phyloP scores from a whole-genome alignment of 208 protist genomes.

The Leishmania martiniquensis region DNA sequence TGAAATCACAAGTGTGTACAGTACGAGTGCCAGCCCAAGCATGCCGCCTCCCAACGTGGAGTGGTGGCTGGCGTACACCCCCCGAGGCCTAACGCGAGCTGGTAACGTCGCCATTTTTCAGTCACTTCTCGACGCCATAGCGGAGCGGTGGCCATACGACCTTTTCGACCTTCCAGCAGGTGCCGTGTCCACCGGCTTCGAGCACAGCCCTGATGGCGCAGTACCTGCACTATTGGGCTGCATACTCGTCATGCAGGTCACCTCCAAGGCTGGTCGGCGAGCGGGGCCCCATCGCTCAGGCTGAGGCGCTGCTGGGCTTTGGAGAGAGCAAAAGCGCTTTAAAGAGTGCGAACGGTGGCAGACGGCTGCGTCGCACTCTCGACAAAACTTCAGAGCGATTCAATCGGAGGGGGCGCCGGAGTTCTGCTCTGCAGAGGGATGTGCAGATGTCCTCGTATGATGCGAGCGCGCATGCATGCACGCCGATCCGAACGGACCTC shows the following conservation, averaged over 20 bases:
- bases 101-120: conserved; percentile 36
- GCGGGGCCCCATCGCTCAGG: no score
- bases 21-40: background rate
- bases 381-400: background rate
- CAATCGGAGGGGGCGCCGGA: background rate
- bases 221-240: conserved; percentile 28
- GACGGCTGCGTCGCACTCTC: no score
- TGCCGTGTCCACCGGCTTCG: conserved; percentile 24
- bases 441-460: background rate
- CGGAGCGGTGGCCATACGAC: conserved; percentile 13
- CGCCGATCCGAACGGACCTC: background rate
- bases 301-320: no score
- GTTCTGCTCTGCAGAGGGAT: background rate
- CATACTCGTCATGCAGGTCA: conserved; percentile 20
- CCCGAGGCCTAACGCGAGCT: conserved; percentile 36
- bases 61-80: conserved; percentile 52
- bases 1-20: background rate
- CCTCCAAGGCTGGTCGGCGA: background rate
- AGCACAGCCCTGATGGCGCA: background rate
- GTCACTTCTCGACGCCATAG: conserved; percentile 13
- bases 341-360: background rate
- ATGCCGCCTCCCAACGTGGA: background rate
- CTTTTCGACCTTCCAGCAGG: conserved; percentile 4
- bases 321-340: background rate
- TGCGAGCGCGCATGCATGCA: background rate